Conservation (phyloP, 768 basidiomycete species). For the Boletus tomentosulus region DNA sequence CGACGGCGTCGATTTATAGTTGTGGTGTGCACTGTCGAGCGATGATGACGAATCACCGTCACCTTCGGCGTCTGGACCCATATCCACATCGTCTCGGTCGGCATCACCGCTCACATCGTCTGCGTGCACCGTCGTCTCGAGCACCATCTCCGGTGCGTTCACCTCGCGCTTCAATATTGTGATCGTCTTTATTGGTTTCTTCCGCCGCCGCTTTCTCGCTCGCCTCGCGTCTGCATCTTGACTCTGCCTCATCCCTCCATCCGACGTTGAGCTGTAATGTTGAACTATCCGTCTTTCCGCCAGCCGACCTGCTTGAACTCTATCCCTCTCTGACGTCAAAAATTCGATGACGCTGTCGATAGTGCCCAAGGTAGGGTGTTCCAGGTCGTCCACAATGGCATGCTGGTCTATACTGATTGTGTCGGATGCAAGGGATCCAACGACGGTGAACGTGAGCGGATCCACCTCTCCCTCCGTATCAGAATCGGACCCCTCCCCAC, state of each 20-base stretch:
- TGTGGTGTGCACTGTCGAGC: conserved; percentile 12
- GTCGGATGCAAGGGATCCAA: conserved; percentile 23
- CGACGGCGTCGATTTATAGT: conserved; percentile 27
- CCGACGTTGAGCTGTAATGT: conserved; percentile 34
- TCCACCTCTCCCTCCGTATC: conserved; percentile 39
- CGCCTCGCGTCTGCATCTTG: conserved; percentile 37
- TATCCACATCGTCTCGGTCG: conserved; percentile 20
- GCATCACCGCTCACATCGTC: conserved; percentile 26
- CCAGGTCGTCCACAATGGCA: conserved; percentile 22
- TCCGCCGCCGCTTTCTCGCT: conserved; percentile 37
- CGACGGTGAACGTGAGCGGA: conserved; percentile 21
- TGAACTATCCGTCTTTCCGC: conserved; percentile 23
- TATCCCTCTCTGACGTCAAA: conserved; percentile 64
- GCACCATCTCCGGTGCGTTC: conserved; percentile 18
- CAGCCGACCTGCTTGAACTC: conserved; percentile 43
- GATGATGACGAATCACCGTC: conserved; percentile 29
- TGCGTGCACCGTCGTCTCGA: conserved; percentile 20
- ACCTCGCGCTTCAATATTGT: conserved; percentile 25
- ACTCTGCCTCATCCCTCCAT: conserved; percentile 36
- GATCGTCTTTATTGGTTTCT: conserved; percentile 30
- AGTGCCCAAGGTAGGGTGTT: conserved; percentile 65
- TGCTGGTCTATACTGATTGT: conserved; percentile 26
- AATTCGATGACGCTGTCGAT: conserved; percentile 75
- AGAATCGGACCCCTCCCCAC: conserved; percentile 23
- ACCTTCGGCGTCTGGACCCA: conserved; percentile 16